Conservation (phyloP, 2,329 filamentous ascomycete species). For the Monilinia fructicola region DNA sequence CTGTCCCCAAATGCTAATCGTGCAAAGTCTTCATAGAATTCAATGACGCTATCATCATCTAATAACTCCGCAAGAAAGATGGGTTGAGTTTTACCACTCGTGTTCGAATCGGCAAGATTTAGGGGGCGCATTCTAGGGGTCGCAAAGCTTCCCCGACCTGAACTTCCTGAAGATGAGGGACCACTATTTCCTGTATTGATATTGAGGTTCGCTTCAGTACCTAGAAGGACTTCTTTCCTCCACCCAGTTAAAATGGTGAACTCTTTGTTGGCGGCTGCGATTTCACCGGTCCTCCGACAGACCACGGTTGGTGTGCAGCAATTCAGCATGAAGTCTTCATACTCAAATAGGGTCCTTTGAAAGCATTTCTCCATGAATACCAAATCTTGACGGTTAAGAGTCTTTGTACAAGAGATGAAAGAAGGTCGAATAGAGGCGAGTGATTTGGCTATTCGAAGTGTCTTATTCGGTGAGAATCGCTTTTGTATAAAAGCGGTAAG, state of each 20-base stretch:
- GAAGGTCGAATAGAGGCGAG: conserved; percentile 88
- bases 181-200: conserved; percentile 59
- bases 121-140: conserved; percentile 54
- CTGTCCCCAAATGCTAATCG: conserved; percentile 90
- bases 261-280: conserved; percentile 94
- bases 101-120: conserved; percentile 43
- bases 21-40: conserved; percentile 95
- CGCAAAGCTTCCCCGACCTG: conserved; percentile 47
- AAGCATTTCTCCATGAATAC: conserved; percentile 98
- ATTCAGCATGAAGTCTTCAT: conserved; percentile 87
- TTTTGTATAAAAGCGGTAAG: conserved; percentile 77
- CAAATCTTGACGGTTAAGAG: conserved; percentile 83
- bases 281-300: conserved; percentile 86
- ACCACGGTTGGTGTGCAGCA: conserved; percentile 90
- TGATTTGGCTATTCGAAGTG: conserved; percentile 79
- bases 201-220: conserved; percentile 84
- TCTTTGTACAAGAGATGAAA: conserved; percentile 87
- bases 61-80: conserved; percentile 91
- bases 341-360: conserved; percentile 87
- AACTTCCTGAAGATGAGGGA: conserved; percentile 33
- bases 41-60: conserved; percentile 87
- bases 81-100: conserved; percentile 60
- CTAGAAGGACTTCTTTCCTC: conserved; percentile 85
- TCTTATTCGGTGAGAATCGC: conserved; percentile 75
- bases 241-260: conserved; percentile 95